Evolutionary conservation across 306 rosid species (phyloP).

Genomic region (Pueraria montana): DNA sequence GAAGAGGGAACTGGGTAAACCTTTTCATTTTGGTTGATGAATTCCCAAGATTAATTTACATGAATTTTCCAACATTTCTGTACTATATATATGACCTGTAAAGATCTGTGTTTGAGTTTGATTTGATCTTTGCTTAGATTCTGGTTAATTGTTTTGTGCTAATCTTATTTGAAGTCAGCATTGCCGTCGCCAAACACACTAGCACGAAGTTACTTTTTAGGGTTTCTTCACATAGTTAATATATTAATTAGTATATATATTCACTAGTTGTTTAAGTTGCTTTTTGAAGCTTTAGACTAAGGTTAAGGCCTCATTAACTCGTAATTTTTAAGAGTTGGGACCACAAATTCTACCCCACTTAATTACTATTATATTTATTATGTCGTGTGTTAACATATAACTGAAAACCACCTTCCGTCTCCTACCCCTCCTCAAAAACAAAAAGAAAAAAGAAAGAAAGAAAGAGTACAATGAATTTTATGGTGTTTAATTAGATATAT

Average conservation of each 20-base stretch:
- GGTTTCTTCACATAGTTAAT: constrained; percentile 35
- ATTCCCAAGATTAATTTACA: background rate
- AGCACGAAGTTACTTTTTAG: constrained; percentile 39
- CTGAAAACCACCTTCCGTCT: constrained; percentile 7
- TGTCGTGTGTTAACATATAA: background rate
- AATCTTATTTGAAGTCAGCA: background rate
- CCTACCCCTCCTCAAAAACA: background rate
- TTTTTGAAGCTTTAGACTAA: background rate
- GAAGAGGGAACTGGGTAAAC: background rate
- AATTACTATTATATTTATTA: background rate
- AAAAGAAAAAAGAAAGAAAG: background rate
- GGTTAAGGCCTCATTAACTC: constrained; percentile 1
- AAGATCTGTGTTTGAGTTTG: constrained; percentile 25
- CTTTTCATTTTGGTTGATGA: background rate
- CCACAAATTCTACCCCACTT: constrained; percentile 15
- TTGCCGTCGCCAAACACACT: constrained; percentile 36
- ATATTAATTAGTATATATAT: constrained; percentile 11
- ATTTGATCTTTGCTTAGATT: background rate
- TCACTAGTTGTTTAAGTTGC: constrained; percentile 19
- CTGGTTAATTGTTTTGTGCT: background rate
- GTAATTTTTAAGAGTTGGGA: background rate
- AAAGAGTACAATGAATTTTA: background rate
- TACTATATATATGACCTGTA: background rate
- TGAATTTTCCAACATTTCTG: background rate
- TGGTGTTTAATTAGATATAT: constrained; percentile 16